Evolutionary conservation across 805 yeast genomes (phyloP), one percentile per base, ranked within the genome.

Genomic region (Priceomyces castillae): DNA sequence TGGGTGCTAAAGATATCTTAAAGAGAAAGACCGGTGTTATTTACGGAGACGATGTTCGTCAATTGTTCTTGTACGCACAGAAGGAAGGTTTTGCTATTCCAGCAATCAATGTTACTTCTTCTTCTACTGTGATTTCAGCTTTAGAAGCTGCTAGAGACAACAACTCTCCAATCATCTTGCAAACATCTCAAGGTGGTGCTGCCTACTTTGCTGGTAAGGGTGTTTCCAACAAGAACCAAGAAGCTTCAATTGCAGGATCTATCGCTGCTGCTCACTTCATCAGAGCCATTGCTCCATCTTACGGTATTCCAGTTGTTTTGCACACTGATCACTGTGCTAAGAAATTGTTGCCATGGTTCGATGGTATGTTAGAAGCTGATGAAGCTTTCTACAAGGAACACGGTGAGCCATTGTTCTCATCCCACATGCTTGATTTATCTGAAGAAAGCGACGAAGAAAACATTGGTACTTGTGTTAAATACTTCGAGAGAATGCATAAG

Each of bases 161-260:
- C 63, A 69, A 69, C 59, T 86, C 96, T 50, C 99, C 99, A 76
- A 90, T 94, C 74, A 88, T 94, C 69, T 76, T 94, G 67, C 99
- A 94, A 77, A 82, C 92, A 58, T 92, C 98, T 49, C 90, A 94
- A 73, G 99, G 99, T 78, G 99, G 99, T 80, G 96, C 99, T 58
- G 98, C 98, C 53, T 94, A 82, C 88, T 94, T 94, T 69, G 99
- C 99, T 54, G 99, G 99, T 77, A 94, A 94, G 83, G 99, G 98
- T 77, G 90, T 94, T 58, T 78, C 80, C 69, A 94, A 94, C 86
- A 78, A 78, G 62, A 84, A 88, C 78, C 98, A 94, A 78, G 75
- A 76, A 62, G 99, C 98, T 49, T 85, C 98, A 51, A 87, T 94
- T 73, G 84, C 82, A 47, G 99, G 99, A 73, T 74, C 96, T 65